Evolutionary conservation across 2,329 filamentous ascomycete genomes (phyloP), one percentile per base, ranked within the genome.

Genomic region (Teratosphaeria epicoccoides): DNA sequence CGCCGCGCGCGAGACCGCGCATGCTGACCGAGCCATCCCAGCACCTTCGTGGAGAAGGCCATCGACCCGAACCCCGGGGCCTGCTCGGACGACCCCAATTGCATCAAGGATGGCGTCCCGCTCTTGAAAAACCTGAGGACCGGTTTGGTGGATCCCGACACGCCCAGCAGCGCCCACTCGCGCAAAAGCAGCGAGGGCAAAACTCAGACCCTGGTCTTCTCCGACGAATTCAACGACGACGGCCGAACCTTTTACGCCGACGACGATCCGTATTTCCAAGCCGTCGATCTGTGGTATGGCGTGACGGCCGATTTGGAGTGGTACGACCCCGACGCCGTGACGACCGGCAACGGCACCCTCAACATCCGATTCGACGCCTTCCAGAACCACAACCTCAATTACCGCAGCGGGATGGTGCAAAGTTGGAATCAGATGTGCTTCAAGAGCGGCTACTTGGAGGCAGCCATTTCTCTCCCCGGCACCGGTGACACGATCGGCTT

Each of bases 401-500:
- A 83, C 62, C 76, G 83, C 48, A 86, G 83, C 5, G 83, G 82
- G n/a, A 87, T 87, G 83, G 58, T 87, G 7, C 83, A 87, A 61
- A 84, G 80, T 10, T 87, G 83, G 83, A 87, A 87, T 65, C 80
- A 85, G 63, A 64, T 87, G 50, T 85, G 84, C 66, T 87, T 86
- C 71, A 85, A 84, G 55, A 82, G 83, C 26, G 84, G 84, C 3
- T 77, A 83, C 46, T 63, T 87, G 12, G 84, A 87, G 68, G 82
- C 82, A 20, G 84, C 81, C 61, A 80, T 87, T 49, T 87, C 83
- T 3, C 71, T 87, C 5, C 84, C 84, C 12, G 84, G 83, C 14
- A 69, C 74, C 46, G 84, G 83, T 45, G 81, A 85, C 56, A 76
- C 80, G 12, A 75, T 80, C 51, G 84, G 84, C 52, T 84, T 87